phyloP scores from a whole-genome alignment of 2,329 filamentous ascomycete genomes.

The Cladophialophora exuberans region DNA sequence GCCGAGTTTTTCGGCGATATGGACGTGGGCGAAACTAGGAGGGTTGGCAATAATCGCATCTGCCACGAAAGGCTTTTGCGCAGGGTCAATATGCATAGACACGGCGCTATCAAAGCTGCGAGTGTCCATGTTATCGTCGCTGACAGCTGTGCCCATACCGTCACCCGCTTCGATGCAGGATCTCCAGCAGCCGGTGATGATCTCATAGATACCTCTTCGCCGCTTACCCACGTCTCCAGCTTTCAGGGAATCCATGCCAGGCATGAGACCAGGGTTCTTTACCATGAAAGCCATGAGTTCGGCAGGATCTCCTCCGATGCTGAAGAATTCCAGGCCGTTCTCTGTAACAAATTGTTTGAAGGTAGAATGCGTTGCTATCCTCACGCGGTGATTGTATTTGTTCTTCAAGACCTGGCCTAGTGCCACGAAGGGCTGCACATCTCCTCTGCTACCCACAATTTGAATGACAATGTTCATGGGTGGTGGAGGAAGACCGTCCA shows the following conservation, averaged over 20 bases:
- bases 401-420: slow-evolving; percentile 67
- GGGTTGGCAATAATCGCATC: slow-evolving; percentile 89
- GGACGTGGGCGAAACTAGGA: slow-evolving; percentile 75
- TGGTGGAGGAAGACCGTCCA: slow-evolving; percentile 61
- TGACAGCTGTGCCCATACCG: slow-evolving; percentile 57
- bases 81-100: slow-evolving; percentile 46
- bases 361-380: slow-evolving; percentile 71
- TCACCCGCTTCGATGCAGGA: slow-evolving; percentile 81
- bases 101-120: slow-evolving; percentile 40
- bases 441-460: slow-evolving; percentile 73
- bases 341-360: slow-evolving; percentile 72
- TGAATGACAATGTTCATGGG: slow-evolving; percentile 73
- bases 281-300: slow-evolving; percentile 90
- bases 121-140: slow-evolving; percentile 57
- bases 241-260: slow-evolving; percentile 74
- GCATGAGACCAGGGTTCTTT: slow-evolving; percentile 84
- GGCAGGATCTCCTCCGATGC: slow-evolving; percentile 74
- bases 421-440: slow-evolving; percentile 76
- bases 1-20: slow-evolving; percentile 77
- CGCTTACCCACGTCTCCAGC: slow-evolving; percentile 77
- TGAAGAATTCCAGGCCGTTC: slow-evolving; percentile 74
- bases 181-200: slow-evolving; percentile 83
- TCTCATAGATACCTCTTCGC: slow-evolving; percentile 74
- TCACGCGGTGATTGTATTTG: slow-evolving; percentile 70
- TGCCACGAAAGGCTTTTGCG: slow-evolving; percentile 72